Base-by-base conservation (phyloP, 441 rosid species). In the Jatropha podagrica region DNA sequence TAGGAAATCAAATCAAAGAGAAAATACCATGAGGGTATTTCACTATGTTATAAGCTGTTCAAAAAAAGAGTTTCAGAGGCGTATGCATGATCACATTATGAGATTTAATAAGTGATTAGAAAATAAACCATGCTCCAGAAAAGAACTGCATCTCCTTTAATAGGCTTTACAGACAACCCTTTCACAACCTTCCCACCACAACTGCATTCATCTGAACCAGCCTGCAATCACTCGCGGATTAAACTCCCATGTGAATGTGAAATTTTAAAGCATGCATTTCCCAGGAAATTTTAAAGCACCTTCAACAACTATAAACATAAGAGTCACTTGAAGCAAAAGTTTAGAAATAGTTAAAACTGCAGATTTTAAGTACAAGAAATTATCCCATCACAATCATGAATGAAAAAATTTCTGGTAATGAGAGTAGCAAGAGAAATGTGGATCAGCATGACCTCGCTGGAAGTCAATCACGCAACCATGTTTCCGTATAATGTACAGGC, bases 91-190 rank as follows among this genome's bases (percentile, higher is more conserved):
- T 64, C 26, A 11, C 46, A 8, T 26, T n/a, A 44, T 23, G 12
- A 59, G 17, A 56, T 12, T 62, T 48, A 59, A 13, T 44, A 41
- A 62, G 67, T 26, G 61, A 58, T 62, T n/a, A 49, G 79, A 63
- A 82, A 79, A 88, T 91, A 65, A 71, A 95, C 99, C 99, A 95
- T 93, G 96, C 99, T 95, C 98, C 98, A 95, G 84, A 95, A 95
- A 76, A 95, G 97, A 65, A 95, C 93, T 0, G 98, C 97, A 79
- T 93, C 88, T 83, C 97, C 99, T 86, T 90, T 87, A 42, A 60
- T 56, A 15, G 98, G 99, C 83, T 95, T 89, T 69, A 95, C 96
- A 15, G 92, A 90, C 77, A 95, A 17, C 41, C 99, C 99, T 78
- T 86, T 85, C 83, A 86, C 74, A n/a, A 68, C 79, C 83, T 90